A percentile compares a stretch with the other conserved stretches of the same genome.
These are phyloP conservation scores for Fusarium tuaranense DNA, from an alignment of 2,329 filamentous ascomycete species.

Conservation along the genomic window DNA sequence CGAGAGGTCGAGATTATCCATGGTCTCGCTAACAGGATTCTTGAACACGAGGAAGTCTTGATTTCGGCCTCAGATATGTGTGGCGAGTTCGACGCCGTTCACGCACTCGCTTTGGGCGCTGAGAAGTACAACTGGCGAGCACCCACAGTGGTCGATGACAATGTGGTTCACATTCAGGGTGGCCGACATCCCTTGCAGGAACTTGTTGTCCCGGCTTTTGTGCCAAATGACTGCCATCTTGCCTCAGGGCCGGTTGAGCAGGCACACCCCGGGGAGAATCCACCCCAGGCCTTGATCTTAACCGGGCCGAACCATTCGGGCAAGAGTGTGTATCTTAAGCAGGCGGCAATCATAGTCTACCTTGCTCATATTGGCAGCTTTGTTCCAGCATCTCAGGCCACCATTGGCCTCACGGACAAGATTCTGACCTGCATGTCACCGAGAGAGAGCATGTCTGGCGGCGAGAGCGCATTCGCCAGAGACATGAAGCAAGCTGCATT, in stretches of 20 bases:
- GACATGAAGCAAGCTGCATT: conserved; percentile 90
- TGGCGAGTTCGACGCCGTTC: conserved; percentile 87
- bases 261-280: conserved; percentile 1
- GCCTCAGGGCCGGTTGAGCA: conserved; percentile 64
- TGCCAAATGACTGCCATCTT: conserved; percentile 84
- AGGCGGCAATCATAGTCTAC: conserved; percentile 90
- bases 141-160: conserved; percentile 77
- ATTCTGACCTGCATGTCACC: conserved; percentile 90
- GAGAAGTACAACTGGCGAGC: conserved; percentile 76
- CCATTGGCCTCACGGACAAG: conserved; percentile 89
- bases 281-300: conserved; percentile 76
- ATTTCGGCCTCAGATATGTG: conserved; percentile 79
- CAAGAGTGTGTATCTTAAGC: conserved; percentile 96
- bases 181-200: conserved; percentile 92
- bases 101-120: conserved; percentile 84
- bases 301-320: conserved; percentile 97
- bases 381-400: conserved; percentile 82
- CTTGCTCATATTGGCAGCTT: conserved; percentile 94
- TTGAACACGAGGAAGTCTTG: conserved; percentile 76
- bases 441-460: conserved; percentile 69
- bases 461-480: conserved; percentile 75
- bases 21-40: conserved; percentile 75
- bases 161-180: conserved; percentile 78
- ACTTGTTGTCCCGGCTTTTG: conserved; percentile 80
- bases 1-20: conserved; percentile 91